Conservation (phyloP, 257 asterid species). For the Sherardia arvensis region DNA sequence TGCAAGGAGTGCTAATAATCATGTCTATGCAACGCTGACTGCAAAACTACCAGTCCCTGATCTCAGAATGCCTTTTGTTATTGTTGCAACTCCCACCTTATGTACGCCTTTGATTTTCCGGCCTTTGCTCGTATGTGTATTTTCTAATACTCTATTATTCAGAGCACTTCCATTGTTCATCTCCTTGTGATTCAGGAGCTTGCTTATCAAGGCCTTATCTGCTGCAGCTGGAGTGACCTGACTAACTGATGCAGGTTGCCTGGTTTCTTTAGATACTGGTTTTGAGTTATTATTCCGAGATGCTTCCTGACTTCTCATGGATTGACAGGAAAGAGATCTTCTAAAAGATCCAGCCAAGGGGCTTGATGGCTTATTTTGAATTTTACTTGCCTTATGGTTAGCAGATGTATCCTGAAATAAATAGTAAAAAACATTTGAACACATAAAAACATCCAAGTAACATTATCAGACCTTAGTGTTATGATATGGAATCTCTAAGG, state of each 20-base stretch:
- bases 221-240: slow-evolving; percentile 13
- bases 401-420: slow-evolving; percentile 27
- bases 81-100: slow-evolving; percentile 18
- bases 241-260: slow-evolving; percentile 33
- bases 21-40: slow-evolving; percentile 31
- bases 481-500: background rate
- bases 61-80: slow-evolving; percentile 14
- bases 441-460: background rate
- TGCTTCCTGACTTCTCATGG: slow-evolving; percentile 12
- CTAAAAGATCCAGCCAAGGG: slow-evolving; percentile 18
- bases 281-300: slow-evolving; percentile 7
- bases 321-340: slow-evolving; percentile 12
- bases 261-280: slow-evolving; percentile 25
- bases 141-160: slow-evolving; percentile 22
- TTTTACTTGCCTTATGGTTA: slow-evolving; percentile 24
- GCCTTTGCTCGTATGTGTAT: slow-evolving; percentile 13
- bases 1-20: too few relatives aligned
- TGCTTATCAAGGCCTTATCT: slow-evolving; percentile 12
- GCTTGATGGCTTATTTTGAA: slow-evolving; percentile 19
- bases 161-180: background rate
- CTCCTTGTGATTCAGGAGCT: slow-evolving; percentile 18
- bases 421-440: too few relatives aligned
- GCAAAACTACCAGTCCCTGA: slow-evolving; percentile 23
- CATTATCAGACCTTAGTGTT: background rate
- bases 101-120: slow-evolving; percentile 22